Conservation (phyloP, 1,284 basidiomycete species). For the Irpex sp. region DNA sequence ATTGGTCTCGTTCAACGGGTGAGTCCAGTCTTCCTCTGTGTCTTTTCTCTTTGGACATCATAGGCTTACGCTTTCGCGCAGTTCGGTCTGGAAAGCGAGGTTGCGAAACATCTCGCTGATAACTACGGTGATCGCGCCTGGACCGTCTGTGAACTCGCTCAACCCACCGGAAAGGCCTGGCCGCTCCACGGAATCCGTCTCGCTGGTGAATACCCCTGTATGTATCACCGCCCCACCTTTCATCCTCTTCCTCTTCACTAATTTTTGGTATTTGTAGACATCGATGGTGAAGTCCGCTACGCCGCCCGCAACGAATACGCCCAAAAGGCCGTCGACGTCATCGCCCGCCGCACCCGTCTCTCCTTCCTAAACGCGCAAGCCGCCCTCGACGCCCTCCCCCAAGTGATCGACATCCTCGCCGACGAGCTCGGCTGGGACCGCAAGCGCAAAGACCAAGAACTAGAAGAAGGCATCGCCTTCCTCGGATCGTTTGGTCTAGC, state of each 20-base stretch:
- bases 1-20: constrained; percentile 92
- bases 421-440: constrained; percentile 80
- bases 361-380: constrained; percentile 93
- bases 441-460: constrained; percentile 55
- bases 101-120: constrained; percentile 91
- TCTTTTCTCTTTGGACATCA: neutral
- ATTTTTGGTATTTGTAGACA: constrained; percentile 41
- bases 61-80: constrained; percentile 23
- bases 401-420: constrained; percentile 90
- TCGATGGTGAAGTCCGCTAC: constrained; percentile 93
- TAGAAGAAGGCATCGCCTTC: constrained; percentile 60
- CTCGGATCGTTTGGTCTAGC: constrained; percentile 76
- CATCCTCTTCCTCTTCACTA: neutral
- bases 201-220: constrained; percentile 76
- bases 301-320: constrained; percentile 92
- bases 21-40: constrained; percentile 19
- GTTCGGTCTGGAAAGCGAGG: constrained; percentile 89
- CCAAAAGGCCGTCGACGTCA: constrained; percentile 85
- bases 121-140: constrained; percentile 97
- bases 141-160: constrained; percentile 84
- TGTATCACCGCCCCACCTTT: constrained; percentile 19
- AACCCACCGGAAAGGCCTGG: constrained; percentile 79
- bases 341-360: constrained; percentile 88
- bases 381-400: constrained; percentile 81
- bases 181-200: constrained; percentile 85